Conservation (phyloP, 768 basidiomycete genomes). For the Leccinellum albellum region DNA sequence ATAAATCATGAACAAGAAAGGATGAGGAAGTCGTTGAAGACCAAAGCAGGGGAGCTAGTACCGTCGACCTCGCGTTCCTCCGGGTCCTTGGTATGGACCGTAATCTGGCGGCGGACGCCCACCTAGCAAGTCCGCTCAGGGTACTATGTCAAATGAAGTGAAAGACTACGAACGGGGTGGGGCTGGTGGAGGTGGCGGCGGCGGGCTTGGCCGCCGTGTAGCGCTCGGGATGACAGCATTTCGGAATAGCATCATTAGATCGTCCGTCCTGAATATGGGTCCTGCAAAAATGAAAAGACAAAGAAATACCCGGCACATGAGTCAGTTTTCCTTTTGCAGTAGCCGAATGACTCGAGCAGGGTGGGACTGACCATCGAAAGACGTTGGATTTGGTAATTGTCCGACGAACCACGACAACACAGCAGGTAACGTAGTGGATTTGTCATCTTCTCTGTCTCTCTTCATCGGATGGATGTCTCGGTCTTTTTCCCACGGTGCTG, state of each 20-base stretch:
- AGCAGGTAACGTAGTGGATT: slow-evolving; percentile 44
- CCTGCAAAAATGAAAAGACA: slow-evolving; percentile 43
- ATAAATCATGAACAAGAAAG: slow-evolving; percentile 18
- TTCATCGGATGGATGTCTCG: slow-evolving; percentile 39
- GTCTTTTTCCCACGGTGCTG: slow-evolving; percentile 41
- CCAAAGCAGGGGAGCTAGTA: slow-evolving; percentile 25
- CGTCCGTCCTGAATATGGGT: slow-evolving; percentile 86
- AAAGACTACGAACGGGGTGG: slow-evolving; percentile 35
- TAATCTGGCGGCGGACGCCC: slow-evolving; percentile 84
- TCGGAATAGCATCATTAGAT: slow-evolving; percentile 80
- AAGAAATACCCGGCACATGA: slow-evolving; percentile 1
- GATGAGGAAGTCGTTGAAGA: background rate
- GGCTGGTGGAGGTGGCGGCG: slow-evolving; percentile 52
- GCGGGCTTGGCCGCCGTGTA: slow-evolving; percentile 46
- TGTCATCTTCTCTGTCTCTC: slow-evolving; percentile 46
- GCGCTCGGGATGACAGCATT: slow-evolving; percentile 76
- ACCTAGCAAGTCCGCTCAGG: slow-evolving; percentile 30
- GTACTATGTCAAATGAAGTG: background rate
- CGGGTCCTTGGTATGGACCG: slow-evolving; percentile 80
- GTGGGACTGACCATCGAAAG: slow-evolving; percentile 77
- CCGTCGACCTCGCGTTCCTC: slow-evolving; percentile 41
- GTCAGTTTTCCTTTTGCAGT: slow-evolving; percentile 10
- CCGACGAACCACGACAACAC: slow-evolving; percentile 84
- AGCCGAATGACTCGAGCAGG: slow-evolving; percentile 5
- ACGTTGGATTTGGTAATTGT: slow-evolving; percentile 61